Base-by-base conservation (phyloP, 805 yeast species). In the Yarrowia sp. region DNA sequence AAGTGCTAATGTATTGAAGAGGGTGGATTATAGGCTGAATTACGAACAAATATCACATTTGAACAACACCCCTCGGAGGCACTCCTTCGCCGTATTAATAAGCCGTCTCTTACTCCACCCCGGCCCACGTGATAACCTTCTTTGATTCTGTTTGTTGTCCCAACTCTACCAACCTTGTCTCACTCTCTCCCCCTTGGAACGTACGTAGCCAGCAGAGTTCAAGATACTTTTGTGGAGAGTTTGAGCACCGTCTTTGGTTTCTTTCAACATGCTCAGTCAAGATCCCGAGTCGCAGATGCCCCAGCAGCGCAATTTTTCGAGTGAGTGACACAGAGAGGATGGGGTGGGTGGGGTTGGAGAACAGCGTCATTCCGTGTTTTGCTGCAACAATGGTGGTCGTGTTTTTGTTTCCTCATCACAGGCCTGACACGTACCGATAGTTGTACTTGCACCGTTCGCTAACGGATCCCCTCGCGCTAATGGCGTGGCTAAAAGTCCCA, bases 241-340 rank as follows among this genome's bases (percentile, higher is more conserved):
- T 55, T 55, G 46, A 39, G 34, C 30, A 15, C 17, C 30, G 46
- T 10, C 46, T 55, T 55, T 55, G 61, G 61, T 55, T 39, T 58
- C 64, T 58, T 33, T 58, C 49, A 58, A 42, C 64, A 58, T 58
- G 64, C 64, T 58, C 64, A 58, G 50, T 58, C 50, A 40, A 42
- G 64, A 58, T 58, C 64, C 64, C 50, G 64, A 58, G 50, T 58
- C 64, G 64, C 64, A 58, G 64, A 58, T 58, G 64, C 64, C 64
- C 33, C 64, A 58, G 50, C 64, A 42, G 64, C 64, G 64, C 40
- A 58, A 58, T 58, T 58, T 58, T 43, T 58, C 64, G 34, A 58
- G 64, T 58, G 50, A 58, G 64, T 58, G 19, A 12, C 30, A 43
- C 7, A 5, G 30, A 24, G 30, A 24, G 30, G 30, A n/a, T n/a